Evolutionary conservation across 257 asterid genomes (phyloP), one percentile per base, ranked within the genome.

Genomic region (Paraleonurus japonicus): DNA sequence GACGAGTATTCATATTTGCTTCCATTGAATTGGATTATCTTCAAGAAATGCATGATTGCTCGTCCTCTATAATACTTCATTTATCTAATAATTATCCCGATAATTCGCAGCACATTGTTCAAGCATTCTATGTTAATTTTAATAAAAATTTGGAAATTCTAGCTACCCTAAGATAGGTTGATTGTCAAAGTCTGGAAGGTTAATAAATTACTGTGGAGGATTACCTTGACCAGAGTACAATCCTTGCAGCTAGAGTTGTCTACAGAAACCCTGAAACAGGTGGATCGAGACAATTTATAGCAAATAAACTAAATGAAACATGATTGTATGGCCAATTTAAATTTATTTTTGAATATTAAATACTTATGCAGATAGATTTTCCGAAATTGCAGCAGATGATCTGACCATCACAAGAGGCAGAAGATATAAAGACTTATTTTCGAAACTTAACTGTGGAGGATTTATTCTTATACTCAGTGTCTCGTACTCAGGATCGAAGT

Each of bases 401-500:
- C 23, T 45, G 57, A 47, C 4, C 48, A 63, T 37, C 5, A 72
- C 13, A 13, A 63, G 17, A 26, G 60, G 13, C 3, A 51, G 28
- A 71, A 71, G 37, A 64, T 60, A 63, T 30, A 35, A 43, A 48
- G 27, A 39, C 65, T 50, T 60, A 76, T 43, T 50, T 51, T 23
- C 3, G 75, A 72, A 63, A 75, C 82, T 64, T 73, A 75, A 94
- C 99, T 95, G 96, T 59, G 99, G 99, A 80, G 99, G 99, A 78
- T 94, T 94, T 74, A 94, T 91, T 84, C 99, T 81, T 89, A 91
- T 83, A 90, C 92, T 94, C 61, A 94, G 75, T 3, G 96, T 91
- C 78, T 94, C 99, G 62, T 94, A 94, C 78, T 94, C 99, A 4
- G 99, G 99, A 88, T 94, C 99, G 69, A 94, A 94, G 81, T 94